Evolutionary conservation across 257 asterid genomes (phyloP).

Genomic region (Scutellaria baicalensis): DNA sequence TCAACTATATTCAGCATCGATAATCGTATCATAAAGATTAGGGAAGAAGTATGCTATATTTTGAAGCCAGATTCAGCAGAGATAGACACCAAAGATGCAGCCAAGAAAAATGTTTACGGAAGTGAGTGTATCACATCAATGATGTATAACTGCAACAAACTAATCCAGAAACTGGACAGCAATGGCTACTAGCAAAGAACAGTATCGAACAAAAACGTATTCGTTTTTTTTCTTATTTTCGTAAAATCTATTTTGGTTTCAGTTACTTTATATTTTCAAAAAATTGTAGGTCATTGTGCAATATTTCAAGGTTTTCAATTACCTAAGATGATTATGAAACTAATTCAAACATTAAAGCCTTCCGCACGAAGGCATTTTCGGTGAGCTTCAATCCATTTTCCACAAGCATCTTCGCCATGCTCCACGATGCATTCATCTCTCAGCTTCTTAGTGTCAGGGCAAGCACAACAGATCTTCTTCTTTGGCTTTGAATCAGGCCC

Average conservation of each 20-base stretch:
- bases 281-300: not conserved
- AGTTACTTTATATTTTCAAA: not conserved
- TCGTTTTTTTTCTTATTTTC: not conserved
- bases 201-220: not conserved
- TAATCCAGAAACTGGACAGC: not conserved
- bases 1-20: not conserved
- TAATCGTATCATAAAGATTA: not conserved
- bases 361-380: constrained; percentile 75
- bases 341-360: constrained; percentile 70
- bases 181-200: not conserved
- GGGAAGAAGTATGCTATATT: not conserved
- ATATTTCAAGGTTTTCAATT: not conserved
- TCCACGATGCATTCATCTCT: constrained; percentile 82
- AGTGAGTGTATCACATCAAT: too few species aligned
- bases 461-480: constrained; percentile 95
- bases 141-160: too few species aligned
- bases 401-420: constrained; percentile 78
- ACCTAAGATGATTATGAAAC: not conserved
- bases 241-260: not conserved
- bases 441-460: constrained; percentile 83
- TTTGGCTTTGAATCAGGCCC: constrained; percentile 61
- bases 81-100: not conserved
- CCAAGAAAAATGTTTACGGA: not conserved
- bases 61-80: not conserved
- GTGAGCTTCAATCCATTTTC: constrained; percentile 84